These are phyloP conservation scores for Candida saitoana DNA, from an alignment of 805 yeast species.

Conservation along the genomic window DNA sequence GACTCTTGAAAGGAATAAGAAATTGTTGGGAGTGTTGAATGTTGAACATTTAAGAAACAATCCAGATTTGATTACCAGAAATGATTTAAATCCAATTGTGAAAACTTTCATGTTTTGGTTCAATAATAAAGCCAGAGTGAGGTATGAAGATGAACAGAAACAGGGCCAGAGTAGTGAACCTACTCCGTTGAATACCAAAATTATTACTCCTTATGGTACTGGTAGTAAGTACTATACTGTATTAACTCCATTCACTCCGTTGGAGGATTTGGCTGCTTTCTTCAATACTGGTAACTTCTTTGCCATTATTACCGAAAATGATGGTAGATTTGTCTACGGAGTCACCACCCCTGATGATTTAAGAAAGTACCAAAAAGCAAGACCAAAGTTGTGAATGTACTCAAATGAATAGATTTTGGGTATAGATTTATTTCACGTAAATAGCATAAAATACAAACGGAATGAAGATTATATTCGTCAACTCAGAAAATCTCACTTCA, in stretches of 20 bases:
- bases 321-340: conserved; percentile 52
- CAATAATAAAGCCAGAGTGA: conserved; percentile 31
- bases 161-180: conserved; percentile 1
- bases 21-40: conserved; percentile 47
- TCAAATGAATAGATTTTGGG: no score
- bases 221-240: conserved; percentile 34
- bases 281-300: conserved; percentile 48
- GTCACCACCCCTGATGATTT: conserved; percentile 53
- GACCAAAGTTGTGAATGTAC: conserved; percentile 44
- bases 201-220: conserved; percentile 28
- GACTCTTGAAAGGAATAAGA: conserved; percentile 41
- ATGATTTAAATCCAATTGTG: conserved; percentile 23
- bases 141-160: conserved; percentile 23
- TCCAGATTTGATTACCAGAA: conserved; percentile 19
- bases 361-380: conserved; percentile 35
- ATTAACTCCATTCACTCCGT: conserved; percentile 52
- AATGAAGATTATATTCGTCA: no score
- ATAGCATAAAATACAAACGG: no score
- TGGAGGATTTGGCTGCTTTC: conserved; percentile 50
- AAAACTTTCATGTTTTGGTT: conserved; percentile 43
- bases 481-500: no score
- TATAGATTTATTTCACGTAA: no score
- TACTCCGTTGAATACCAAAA: conserved; percentile 26
- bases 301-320: conserved; percentile 54
- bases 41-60: conserved; percentile 38